phyloP scores from a whole-genome alignment of 139 green algal genomes.

The Chlamydomonas asymmetrica region DNA sequence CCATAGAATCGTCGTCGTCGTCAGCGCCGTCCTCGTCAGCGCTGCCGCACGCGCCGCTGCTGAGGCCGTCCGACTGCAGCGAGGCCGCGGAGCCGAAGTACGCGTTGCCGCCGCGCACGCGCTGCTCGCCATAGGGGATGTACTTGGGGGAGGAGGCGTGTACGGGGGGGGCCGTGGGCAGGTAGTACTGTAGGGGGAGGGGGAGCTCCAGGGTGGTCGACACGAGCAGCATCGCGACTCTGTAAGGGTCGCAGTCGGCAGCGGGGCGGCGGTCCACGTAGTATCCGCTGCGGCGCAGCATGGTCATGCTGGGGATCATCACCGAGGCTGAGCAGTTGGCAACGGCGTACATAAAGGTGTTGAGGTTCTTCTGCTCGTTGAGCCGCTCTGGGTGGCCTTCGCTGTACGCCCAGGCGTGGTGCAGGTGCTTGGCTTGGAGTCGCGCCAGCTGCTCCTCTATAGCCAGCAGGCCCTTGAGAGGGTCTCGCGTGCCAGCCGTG shows the following conservation, averaged over 20 bases:
- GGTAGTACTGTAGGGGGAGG: constrained; percentile 31
- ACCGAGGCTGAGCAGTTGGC: constrained; percentile 58
- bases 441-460: constrained; percentile 62
- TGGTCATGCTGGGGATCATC: constrained; percentile 52
- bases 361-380: not conserved
- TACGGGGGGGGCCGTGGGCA: not conserved
- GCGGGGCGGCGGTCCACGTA: constrained; percentile 74
- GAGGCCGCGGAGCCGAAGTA: not conserved
- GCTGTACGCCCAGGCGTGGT: constrained; percentile 73
- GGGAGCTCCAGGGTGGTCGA: constrained; percentile 67
- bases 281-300: constrained; percentile 55
- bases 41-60: constrained; percentile 6
- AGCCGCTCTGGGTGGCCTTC: constrained; percentile 46
- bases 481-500: constrained; percentile 57
- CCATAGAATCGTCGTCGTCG: constrained; percentile 15
- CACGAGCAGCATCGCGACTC: constrained; percentile 68
- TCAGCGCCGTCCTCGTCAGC: constrained; percentile 7
- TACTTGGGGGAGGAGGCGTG: not conserved
- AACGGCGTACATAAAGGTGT: constrained; percentile 62
- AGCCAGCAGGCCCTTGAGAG: constrained; percentile 44
- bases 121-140: not conserved
- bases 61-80: not conserved
- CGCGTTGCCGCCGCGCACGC: not conserved
- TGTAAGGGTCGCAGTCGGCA: constrained; percentile 81
- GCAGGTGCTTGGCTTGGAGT: constrained; percentile 57